These are phyloP conservation scores for Raphanus hybrid DNA, from an alignment of 441 rosid genomes.

Conservation along the genomic window DNA sequence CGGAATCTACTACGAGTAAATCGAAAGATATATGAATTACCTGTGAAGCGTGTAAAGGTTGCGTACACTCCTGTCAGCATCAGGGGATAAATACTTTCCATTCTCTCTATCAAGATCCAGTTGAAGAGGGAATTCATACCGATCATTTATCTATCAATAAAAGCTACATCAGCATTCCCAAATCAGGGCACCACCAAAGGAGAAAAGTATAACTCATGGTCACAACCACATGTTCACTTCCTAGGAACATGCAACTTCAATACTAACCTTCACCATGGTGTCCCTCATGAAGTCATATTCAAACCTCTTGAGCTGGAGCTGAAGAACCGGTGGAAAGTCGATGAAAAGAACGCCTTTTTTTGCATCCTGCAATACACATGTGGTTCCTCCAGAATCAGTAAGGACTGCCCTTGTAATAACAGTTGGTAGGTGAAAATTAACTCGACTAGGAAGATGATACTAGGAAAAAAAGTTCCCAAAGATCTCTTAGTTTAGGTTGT, in stretches of 20 bases:
- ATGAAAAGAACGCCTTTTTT: constrained; percentile 75
- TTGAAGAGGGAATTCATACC: constrained; percentile 75
- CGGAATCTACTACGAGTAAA: constrained; percentile 19
- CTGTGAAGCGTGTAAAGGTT: constrained; percentile 79
- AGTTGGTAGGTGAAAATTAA: constrained; percentile 5
- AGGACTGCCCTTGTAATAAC: not conserved
- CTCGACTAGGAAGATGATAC: constrained; percentile 12
- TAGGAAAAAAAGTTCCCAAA: no score
- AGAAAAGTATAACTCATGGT: constrained; percentile 16
- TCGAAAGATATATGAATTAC: constrained; percentile 39
- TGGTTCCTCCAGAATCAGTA: constrained; percentile 12
- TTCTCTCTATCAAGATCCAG: constrained; percentile 77
- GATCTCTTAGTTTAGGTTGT: no score
- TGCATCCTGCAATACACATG: constrained; percentile 61
- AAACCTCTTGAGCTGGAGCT: constrained; percentile 78
- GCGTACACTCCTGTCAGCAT: constrained; percentile 67
- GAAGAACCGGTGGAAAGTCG: constrained; percentile 84
- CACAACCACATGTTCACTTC: constrained; percentile 28
- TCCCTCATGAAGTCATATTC: constrained; percentile 77
- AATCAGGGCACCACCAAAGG: constrained; percentile 10
- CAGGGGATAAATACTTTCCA: constrained; percentile 74
- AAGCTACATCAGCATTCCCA: no score
- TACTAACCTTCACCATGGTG: constrained; percentile 77
- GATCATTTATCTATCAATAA: constrained; percentile 65
- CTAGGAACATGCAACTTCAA: constrained; percentile 17